Conservation (phyloP, 73 alveolate species). For the Urostyla sp. region DNA sequence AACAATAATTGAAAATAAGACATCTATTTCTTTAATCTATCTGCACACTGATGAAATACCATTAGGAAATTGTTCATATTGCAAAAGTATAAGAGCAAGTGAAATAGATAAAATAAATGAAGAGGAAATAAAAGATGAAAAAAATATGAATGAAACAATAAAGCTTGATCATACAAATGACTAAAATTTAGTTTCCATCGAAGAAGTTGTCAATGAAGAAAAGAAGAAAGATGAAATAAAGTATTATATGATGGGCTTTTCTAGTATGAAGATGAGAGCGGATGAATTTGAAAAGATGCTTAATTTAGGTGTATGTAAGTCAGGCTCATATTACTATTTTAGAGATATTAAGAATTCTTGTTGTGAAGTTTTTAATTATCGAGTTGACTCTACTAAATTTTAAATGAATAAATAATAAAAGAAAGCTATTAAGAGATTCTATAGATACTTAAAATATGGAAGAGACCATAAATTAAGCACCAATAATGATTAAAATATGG, state of each 20-base stretch:
- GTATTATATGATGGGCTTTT: conserved; percentile 39
- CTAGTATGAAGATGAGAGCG: conserved; percentile 49
- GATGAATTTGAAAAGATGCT: conserved; percentile 72
- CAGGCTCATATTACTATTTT: conserved; percentile 68
- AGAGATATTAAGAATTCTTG: conserved; percentile 64
- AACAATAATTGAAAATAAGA: conserved; percentile 4
- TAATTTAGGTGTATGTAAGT: conserved; percentile 65
- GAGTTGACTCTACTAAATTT: conserved; percentile 70
- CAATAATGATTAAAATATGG: background rate
- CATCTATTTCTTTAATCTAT: background rate
- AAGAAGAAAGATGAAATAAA: background rate
- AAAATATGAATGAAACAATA: background rate
- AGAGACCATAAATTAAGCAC: background rate
- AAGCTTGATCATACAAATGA: background rate
- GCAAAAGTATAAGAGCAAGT: conserved; percentile 3
- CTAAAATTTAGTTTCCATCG: background rate
- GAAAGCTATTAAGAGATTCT: conserved; percentile 83
- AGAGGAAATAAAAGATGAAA: too few relatives aligned
- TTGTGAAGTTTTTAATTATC: conserved; percentile 75
- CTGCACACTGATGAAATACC: background rate
- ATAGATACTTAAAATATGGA: conserved; percentile 64
- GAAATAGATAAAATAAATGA: conserved; percentile 10
- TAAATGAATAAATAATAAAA: conserved; percentile 65
- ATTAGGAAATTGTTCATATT: conserved; percentile 1
- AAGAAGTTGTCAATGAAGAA: background rate